These are phyloP conservation scores for Coniochaeta ligniaria DNA, from an alignment of 2,329 filamentous ascomycete species.

Conservation along the genomic window DNA sequence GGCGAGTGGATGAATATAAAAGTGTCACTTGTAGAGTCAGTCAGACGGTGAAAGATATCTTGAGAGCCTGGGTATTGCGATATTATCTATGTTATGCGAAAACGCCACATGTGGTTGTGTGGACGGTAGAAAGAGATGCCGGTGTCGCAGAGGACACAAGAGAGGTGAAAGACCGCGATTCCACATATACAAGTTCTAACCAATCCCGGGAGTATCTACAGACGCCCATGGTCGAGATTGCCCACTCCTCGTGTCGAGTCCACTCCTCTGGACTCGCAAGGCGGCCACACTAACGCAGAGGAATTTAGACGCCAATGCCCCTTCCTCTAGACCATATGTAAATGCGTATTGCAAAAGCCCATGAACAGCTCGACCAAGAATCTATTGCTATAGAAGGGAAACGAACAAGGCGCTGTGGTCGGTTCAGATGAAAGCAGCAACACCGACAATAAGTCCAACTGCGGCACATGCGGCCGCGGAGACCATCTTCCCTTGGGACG, in stretches of 20 bases:
- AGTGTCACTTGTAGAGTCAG: no score
- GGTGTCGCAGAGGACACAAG: neutral
- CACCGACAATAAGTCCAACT: constrained; percentile 13
- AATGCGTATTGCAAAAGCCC: neutral
- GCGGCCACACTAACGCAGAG: neutral
- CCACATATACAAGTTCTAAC: neutral
- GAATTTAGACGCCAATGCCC: neutral
- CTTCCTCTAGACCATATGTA: neutral
- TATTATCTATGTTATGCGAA: neutral
- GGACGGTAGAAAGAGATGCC: neutral
- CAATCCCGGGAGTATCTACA: neutral
- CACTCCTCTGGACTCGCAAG: no score
- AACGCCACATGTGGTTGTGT: neutral
- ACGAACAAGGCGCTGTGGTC: neutral
- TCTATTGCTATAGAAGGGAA: neutral
- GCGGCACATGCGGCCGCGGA: constrained; percentile 10
- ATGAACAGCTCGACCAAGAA: neutral
- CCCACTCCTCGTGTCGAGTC: no score
- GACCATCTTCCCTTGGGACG: neutral
- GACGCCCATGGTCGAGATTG: neutral
- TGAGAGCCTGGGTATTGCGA: neutral
- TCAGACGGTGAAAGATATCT: neutral
- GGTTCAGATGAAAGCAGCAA: constrained; percentile 15
- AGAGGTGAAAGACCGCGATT: neutral
- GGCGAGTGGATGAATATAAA: no score